Evolutionary conservation across 352 stramenopile genomes (phyloP).

Genomic region (Phytophthora citricola): DNA sequence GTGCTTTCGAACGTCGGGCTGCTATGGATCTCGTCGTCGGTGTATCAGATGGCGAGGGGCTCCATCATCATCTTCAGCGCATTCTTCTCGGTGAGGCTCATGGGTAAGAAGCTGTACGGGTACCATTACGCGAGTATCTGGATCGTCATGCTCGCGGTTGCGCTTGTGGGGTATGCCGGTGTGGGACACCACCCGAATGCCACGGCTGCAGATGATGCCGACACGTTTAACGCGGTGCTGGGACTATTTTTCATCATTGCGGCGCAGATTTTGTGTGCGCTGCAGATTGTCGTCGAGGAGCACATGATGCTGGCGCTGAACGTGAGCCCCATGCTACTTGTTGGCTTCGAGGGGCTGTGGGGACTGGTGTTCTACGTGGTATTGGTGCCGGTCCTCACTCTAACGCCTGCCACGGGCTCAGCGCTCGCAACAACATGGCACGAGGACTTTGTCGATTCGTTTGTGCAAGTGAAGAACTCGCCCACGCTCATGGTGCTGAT

Average conservation of each 20-base stretch:
- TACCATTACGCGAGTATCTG: constrained; percentile 90
- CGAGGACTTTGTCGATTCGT: constrained; percentile 83
- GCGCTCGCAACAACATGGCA: constrained; percentile 80
- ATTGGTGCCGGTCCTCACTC: constrained; percentile 70
- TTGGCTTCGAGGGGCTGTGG: constrained; percentile 89
- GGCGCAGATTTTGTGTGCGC: constrained; percentile 80
- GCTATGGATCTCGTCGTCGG: constrained; percentile 88
- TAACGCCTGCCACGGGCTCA: constrained; percentile 54
- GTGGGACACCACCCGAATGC: constrained; percentile 40
- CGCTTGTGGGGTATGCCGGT: constrained; percentile 74
- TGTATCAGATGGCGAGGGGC: constrained; percentile 92
- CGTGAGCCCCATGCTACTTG: constrained; percentile 87
- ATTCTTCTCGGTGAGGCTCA: constrained; percentile 84
- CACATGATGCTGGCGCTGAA: constrained; percentile 86
- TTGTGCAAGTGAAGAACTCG: constrained; percentile 80
- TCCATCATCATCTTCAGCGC: constrained; percentile 93
- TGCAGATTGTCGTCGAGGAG: constrained; percentile 92
- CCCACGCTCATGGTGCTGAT: constrained; percentile 62
- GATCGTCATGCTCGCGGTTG: constrained; percentile 74
- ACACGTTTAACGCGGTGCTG: constrained; percentile 62
- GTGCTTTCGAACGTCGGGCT: constrained; percentile 88
- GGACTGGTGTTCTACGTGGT: constrained; percentile 84
- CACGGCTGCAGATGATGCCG: constrained; percentile 17
- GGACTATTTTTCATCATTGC: constrained; percentile 81
- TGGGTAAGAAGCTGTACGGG: constrained; percentile 80